Evolutionary conservation across 805 yeast species (phyloP), one percentile per base, ranked within the genome.

Genomic region (Candida sithepensis): DNA sequence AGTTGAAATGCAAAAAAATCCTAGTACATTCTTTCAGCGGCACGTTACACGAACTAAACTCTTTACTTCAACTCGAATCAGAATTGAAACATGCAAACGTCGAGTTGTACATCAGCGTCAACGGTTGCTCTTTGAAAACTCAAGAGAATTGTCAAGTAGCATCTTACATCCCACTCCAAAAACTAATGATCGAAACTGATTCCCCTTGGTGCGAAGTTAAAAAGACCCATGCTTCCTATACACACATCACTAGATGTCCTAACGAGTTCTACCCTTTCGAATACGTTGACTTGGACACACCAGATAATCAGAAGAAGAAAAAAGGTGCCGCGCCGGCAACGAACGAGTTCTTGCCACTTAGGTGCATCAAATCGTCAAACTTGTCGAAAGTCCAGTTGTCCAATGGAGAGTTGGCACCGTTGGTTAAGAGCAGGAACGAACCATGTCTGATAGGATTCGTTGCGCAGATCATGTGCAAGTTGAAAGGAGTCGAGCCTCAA

Each of bases 191-290:
- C 9, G 99, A 94, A 63, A 92, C 97, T 0, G 99, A 94, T 67
- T 90, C 97, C 3, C 99, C 99, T 1, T 94, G 99, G 99, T 94
- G 99, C 70, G 98, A 91, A 61, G 80, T 94, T 41, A 74, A 95
- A 49, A 86, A 80, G 54, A 76, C 94, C 9, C 96, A 89, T 63
- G 88, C 89, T 2, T 78, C 94, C 14, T 81, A 78, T 66, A 69
- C 78, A 52, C 75, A 71, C 51, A 61, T 90, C 26, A 67, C 81
- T 0, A 59, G 69, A 8, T 77, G 79, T 52, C 88, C 88, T 3
- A 82, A 79, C 58, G 68, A 64, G 14, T 78, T 70, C 47, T 83
- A 81, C 53, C 87, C 87, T 61, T 18, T 51, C 28, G 61, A 61
- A 21, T 53, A 56, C 45, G 39, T 47, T 4, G 57, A 46, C 13